Evolutionary conservation across 148 eudicot species (phyloP), one percentile per base, ranked within the genome.

Genomic region (Cornus kousa): DNA sequence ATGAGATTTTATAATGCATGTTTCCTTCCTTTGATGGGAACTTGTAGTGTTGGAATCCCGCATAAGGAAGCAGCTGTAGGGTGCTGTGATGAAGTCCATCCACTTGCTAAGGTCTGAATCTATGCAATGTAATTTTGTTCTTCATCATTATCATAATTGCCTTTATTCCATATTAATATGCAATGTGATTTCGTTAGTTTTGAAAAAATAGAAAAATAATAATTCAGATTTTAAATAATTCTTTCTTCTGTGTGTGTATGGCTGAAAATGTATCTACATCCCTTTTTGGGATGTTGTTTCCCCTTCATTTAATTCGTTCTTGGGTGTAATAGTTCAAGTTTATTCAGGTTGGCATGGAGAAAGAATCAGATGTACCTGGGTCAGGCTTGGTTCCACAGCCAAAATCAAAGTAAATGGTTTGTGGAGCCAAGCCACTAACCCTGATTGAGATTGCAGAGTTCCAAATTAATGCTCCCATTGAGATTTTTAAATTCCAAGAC

Each of bases 1-100:
- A 14, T 9, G 40, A 53, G 68, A 71, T 72, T 35, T 73, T 82
- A 75, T 82, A 24, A 82, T 77, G 72, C 73, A 43, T 73, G 65
- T 72, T 74, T 10, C 19, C 60, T 68, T 33, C 40, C 32, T 80
- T 20, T 76, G 50, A 75, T 79, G 53, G 53, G 68, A 60, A 68
- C 48, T 74, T 75, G 74, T 64, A 87, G 90, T 73, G 86, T 85
- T 67, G 88, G 88, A 32, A 78, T 87, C 62, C 90, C 90, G 23
- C 86, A 87, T 32, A 87, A 87, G 80, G 90, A 85, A 78, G 81
- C 84, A 59, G 90, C 83, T n/a, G 79, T 85, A 13, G 37, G 64
- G 32, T 87, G 86, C 78, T 87, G 90, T 73, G 88, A 87, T 79
- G 88, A 87, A 83, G 90, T 87, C 10, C 55, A 87, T 81, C 90